phyloP scores from a whole-genome alignment of 495 filamentous ascomycete genomes.

The Zalerion maritima region DNA sequence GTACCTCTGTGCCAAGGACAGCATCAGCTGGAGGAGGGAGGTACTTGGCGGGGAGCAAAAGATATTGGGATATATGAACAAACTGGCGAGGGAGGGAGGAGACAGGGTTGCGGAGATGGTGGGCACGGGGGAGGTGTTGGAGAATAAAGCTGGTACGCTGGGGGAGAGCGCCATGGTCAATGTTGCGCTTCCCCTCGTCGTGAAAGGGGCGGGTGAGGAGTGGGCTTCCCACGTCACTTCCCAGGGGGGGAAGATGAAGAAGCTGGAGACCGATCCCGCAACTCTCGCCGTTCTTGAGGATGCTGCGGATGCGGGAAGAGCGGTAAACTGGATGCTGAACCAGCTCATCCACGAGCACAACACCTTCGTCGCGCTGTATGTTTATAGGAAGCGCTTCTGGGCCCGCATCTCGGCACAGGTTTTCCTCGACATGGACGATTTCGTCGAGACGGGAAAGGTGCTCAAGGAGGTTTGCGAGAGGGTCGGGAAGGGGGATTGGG shows the following conservation, averaged over 20 bases:
- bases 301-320: constrained; percentile 16
- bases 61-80: constrained; percentile 43
- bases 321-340: constrained; percentile 42
- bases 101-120: constrained; percentile 42
- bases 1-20: constrained; percentile 55
- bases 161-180: constrained; percentile 45
- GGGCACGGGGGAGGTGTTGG: constrained; percentile 52
- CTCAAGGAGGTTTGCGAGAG: constrained; percentile 48
- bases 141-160: constrained; percentile 35
- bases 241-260: too few species aligned
- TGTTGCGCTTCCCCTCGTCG: constrained; percentile 52
- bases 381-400: constrained; percentile 49
- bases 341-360: constrained; percentile 43
- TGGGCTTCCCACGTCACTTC: background rate
- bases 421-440: constrained; percentile 65
- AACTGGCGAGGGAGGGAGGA: constrained; percentile 46
- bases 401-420: constrained; percentile 62
- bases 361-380: constrained; percentile 53
- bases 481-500: constrained; percentile 39
- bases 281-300: constrained; percentile 11
- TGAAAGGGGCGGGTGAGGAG: constrained; percentile 9
- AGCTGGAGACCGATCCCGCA: constrained; percentile 1
- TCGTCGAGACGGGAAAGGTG: constrained; percentile 49
- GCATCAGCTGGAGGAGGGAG: constrained; percentile 48
- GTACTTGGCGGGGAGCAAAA: constrained; percentile 61